Conservation (phyloP, 495 filamentous ascomycete genomes). For the Melanomma pulvis-pyrius region DNA sequence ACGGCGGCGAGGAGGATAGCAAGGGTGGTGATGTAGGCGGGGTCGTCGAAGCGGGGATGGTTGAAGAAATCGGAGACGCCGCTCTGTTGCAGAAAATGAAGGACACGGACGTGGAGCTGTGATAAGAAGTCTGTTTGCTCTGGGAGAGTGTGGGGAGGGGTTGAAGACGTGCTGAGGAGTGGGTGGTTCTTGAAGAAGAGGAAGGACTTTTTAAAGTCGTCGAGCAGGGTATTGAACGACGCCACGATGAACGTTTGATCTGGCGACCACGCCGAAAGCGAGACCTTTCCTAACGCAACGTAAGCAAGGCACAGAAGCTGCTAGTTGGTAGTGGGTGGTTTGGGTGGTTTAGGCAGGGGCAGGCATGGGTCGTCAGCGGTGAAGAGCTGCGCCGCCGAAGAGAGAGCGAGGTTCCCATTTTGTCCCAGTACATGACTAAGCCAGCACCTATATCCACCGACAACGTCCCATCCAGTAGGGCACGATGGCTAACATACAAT, state of each 20-base stretch:
- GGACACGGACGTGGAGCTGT: background rate
- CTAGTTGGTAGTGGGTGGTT: background rate
- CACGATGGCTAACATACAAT: too few species aligned
- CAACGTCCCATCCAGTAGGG: too few species aligned
- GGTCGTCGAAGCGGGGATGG: slow-evolving; percentile 32
- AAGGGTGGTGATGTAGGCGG: slow-evolving; percentile 41
- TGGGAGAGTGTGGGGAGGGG: background rate
- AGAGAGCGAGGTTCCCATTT: background rate
- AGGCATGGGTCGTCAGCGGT: slow-evolving; percentile 5
- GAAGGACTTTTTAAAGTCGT: slow-evolving; percentile 34
- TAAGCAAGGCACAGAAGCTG: slow-evolving; percentile 19
- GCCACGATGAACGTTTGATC: slow-evolving; percentile 32
- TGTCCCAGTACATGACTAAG: background rate
- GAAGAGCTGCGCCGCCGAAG: background rate
- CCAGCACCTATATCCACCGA: too few species aligned
- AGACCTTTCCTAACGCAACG: background rate
- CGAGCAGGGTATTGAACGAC: slow-evolving; percentile 23
- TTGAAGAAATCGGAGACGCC: slow-evolving; percentile 15
- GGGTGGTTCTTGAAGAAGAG: slow-evolving; percentile 31
- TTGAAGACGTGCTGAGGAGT: slow-evolving; percentile 12
- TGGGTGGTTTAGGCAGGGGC: background rate
- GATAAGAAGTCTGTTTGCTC: slow-evolving; percentile 6
- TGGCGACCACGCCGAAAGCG: background rate
- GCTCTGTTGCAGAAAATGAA: slow-evolving; percentile 9
- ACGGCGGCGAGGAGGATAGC: slow-evolving; percentile 56